Percentiles rank a stretch among this genome's conserved stretches.
These are phyloP conservation scores for Wickerhamomyces tratensis DNA, from an alignment of 805 yeast genomes.

Conservation along the genomic window DNA sequence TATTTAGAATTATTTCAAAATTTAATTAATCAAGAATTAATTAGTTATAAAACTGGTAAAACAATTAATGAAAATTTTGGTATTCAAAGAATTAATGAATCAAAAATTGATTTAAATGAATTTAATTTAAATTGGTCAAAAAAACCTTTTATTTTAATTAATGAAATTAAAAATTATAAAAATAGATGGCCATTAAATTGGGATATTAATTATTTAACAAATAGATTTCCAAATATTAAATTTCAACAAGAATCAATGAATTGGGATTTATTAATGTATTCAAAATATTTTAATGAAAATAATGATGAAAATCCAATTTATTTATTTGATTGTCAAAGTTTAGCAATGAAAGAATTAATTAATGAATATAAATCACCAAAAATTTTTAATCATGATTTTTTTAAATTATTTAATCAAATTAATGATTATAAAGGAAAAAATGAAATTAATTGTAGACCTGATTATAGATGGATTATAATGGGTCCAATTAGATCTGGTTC, in stretches of 20 bases:
- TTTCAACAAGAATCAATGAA: slow-evolving; percentile 83
- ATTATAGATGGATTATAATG: slow-evolving; percentile 83
- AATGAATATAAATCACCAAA: slow-evolving; percentile 45
- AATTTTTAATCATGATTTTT: slow-evolving; percentile 50
- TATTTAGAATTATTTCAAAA: slow-evolving; percentile 39
- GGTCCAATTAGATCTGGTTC: slow-evolving; percentile 83
- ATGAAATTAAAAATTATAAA: slow-evolving; percentile 4
- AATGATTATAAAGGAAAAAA: too few relatives aligned
- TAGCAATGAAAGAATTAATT: slow-evolving; percentile 50
- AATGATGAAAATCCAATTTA: slow-evolving; percentile 79
- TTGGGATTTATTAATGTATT: slow-evolving; percentile 61
- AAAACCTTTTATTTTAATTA: slow-evolving; percentile 55
- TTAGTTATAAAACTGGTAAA: slow-evolving; percentile 13
- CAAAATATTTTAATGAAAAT: slow-evolving; percentile 50
- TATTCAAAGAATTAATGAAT: slow-evolving; percentile 45
- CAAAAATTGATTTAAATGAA: slow-evolving; percentile 27
- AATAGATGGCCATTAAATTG: slow-evolving; percentile 54
- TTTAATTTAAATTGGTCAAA: slow-evolving; percentile 39
- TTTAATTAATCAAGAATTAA: slow-evolving; percentile 36
- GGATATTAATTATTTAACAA: slow-evolving; percentile 39
- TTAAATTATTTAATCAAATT: slow-evolving; percentile 37
- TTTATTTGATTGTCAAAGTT: slow-evolving; percentile 71
- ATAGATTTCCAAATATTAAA: slow-evolving; percentile 45
- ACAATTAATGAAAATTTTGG: slow-evolving; percentile 19
- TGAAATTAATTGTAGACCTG: slow-evolving; percentile 55